Percentiles rank a stretch among this genome's conserved stretches.
These are phyloP conservation scores for Venturia aucupariae DNA, from an alignment of 2,329 filamentous ascomycete genomes.

Conservation along the genomic window DNA sequence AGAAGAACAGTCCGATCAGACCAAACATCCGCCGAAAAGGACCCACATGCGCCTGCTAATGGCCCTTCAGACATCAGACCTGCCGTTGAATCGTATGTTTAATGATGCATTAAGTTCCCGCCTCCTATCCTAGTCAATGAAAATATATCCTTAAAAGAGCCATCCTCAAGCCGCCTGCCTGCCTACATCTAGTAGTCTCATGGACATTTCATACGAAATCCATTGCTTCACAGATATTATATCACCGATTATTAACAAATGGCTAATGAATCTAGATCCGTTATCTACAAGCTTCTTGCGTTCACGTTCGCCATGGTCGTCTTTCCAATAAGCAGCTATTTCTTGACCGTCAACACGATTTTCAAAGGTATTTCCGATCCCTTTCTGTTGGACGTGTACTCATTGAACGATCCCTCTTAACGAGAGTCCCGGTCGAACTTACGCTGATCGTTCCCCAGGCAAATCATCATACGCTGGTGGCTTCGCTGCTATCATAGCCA, in stretches of 20 bases:
- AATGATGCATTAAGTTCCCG: neutral
- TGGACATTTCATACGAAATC: too few relatives aligned
- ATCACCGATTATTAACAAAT: neutral
- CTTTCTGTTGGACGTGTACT: neutral
- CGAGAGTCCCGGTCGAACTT: neutral
- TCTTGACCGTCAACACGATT: constrained; percentile 63
- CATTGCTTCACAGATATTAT: neutral
- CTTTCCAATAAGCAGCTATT: constrained; percentile 82
- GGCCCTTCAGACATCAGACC: constrained; percentile 60
- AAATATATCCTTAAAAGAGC: neutral
- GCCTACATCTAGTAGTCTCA: neutral
- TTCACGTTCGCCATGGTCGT: constrained; percentile 91
- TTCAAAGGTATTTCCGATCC: constrained; percentile 55
- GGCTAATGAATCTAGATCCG: constrained; percentile 25
- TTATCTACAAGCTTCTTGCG: constrained; percentile 80
- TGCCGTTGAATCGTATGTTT: constrained; percentile 67
- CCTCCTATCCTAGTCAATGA: neutral
- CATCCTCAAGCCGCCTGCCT: neutral
- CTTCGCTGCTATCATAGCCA: constrained; percentile 79
- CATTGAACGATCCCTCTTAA: neutral
- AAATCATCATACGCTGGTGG: constrained; percentile 83
- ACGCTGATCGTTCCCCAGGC: constrained; percentile 41
- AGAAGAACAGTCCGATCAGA: neutral
- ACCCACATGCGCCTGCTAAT: constrained; percentile 1
- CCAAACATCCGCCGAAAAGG: neutral